Conservation (phyloP, 1,139 yeast genomes). For the Geotrichum phurueaensis region DNA sequence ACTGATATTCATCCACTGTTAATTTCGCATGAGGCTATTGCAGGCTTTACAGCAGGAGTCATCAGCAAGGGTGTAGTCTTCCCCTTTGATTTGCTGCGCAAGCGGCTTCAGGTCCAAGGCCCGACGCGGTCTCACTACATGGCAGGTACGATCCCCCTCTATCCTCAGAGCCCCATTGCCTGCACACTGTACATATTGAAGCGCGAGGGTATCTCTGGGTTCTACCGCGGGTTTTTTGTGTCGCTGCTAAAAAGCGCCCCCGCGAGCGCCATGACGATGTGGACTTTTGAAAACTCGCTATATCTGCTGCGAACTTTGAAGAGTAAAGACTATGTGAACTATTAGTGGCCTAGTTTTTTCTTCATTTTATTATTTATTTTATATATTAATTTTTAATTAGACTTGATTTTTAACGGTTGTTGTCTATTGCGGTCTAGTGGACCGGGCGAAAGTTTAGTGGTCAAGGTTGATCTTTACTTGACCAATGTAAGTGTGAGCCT, state of each 20-base stretch:
- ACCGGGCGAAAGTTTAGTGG: too few species aligned
- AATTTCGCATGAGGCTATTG: conserved; percentile 49
- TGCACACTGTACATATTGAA: conserved; percentile 40
- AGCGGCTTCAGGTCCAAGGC: conserved; percentile 65
- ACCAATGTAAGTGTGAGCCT: too few species aligned
- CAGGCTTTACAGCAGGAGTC: conserved; percentile 76
- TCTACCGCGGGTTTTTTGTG: conserved; percentile 68
- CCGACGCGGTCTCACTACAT: conserved; percentile 33
- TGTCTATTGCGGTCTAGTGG: too few species aligned
- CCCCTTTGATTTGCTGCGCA: conserved; percentile 79
- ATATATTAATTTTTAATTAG: not conserved
- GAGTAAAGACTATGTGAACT: conserved; percentile 10
- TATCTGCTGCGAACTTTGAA: conserved; percentile 18
- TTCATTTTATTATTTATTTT: conserved; percentile 1
- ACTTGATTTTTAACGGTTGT: too few species aligned
- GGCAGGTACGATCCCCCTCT: conserved; percentile 20
- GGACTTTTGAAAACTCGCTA: conserved; percentile 53
- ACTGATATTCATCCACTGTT: conserved; percentile 13
- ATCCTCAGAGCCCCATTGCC: conserved; percentile 19
- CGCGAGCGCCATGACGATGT: conserved; percentile 66
- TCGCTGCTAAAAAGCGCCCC: conserved; percentile 76
- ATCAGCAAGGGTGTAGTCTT: conserved; percentile 67
- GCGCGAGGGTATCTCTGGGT: conserved; percentile 57
- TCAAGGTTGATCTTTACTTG: too few species aligned
- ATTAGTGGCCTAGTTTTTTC: not conserved